phyloP scores from a whole-genome alignment of 1,139 yeast genomes.

The Sugiyamaella xylanicola region DNA sequence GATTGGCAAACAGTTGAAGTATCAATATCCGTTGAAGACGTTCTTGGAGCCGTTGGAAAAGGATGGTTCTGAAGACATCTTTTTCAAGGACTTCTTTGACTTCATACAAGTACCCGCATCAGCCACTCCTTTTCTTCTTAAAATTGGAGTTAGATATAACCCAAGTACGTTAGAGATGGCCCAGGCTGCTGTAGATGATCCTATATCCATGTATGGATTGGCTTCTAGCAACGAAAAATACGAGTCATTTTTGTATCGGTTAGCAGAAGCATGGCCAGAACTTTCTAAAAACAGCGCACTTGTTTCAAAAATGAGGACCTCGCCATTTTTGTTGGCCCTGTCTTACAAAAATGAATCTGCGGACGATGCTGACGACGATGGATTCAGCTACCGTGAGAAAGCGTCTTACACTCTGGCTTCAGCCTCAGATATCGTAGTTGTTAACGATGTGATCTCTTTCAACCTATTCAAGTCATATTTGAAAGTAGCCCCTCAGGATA shows the following conservation, averaged over 20 bases:
- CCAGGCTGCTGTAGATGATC: constrained; percentile 37
- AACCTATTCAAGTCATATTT: constrained; percentile 41
- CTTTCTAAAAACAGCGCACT: constrained; percentile 27
- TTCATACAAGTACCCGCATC: constrained; percentile 34
- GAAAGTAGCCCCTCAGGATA: constrained; percentile 44
- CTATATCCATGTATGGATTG: constrained; percentile 37
- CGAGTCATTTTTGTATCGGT: constrained; percentile 33
- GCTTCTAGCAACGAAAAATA: constrained; percentile 36
- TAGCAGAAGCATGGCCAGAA: constrained; percentile 37
- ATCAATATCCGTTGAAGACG: constrained; percentile 34
- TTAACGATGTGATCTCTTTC: constrained; percentile 45
- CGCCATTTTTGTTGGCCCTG: constrained; percentile 41
- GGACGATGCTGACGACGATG: constrained; percentile 26
- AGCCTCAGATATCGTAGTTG: constrained; percentile 41
- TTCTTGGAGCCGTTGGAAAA: constrained; percentile 29
- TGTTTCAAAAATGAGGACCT: constrained; percentile 35
- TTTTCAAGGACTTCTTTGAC: constrained; percentile 39
- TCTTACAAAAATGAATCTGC: constrained; percentile 21
- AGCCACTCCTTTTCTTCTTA: constrained; percentile 40
- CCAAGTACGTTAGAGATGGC: constrained; percentile 43
- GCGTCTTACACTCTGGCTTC: constrained; percentile 25
- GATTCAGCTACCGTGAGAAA: constrained; percentile 25
- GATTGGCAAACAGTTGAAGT: constrained; percentile 12
- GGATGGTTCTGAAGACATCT: constrained; percentile 26
- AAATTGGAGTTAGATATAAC: constrained; percentile 42